Base-by-base conservation (phyloP, 2,329 filamentous ascomycete genomes). In the Claviceps quebecensis region DNA sequence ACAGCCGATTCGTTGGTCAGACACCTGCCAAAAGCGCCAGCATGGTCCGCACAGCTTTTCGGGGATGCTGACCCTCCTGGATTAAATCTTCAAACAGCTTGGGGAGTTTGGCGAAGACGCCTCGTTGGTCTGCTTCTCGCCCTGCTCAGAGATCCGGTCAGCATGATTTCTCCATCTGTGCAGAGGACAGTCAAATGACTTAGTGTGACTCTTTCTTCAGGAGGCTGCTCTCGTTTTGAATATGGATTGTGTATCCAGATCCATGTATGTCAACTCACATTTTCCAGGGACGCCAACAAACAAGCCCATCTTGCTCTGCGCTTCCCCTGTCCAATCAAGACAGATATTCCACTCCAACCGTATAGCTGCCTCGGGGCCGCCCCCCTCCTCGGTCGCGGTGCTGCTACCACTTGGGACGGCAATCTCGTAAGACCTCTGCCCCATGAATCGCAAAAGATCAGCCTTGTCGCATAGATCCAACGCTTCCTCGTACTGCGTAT, bases 271-370 rank as follows among this genome's bases (percentile, higher is more conserved):
- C 50, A 17, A 76, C 81, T 75, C 65, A 86, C 83, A 87, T 61
- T 76, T 78, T 7, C 69, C 71, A 0, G 83, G 83, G 41, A 81
- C 67, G 4, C 76, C 75, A 2, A 80, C 67, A 55, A 77, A 61
- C 11, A 82, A 69, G 4, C 67, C 67, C 16, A 86, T 65, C 45
- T 69, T 69, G 56, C 76, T 85, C 58, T 76, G 74, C 4, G 80
- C 83, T 60, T 87, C 84, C 5, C 84, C 84, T 0, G 82, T 83
- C 83, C 83, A 87, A 63, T 87, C 83, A 59, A 87, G 85, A 2
- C 66, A 65, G 44, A 85, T 80, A 46, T 65, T 69, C 84, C 84
- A 87, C 52, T 73, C 69, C 1, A 87, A 66, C 26, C 78, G 72
- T 4, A 81, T 51, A 11, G 69, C 62, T 2, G 74, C 68, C 9